Evolutionary conservation across 371 early-diverging fungal species (phyloP), one percentile per base, ranked within the genome.

Genomic region (Mucor racemosus): DNA sequence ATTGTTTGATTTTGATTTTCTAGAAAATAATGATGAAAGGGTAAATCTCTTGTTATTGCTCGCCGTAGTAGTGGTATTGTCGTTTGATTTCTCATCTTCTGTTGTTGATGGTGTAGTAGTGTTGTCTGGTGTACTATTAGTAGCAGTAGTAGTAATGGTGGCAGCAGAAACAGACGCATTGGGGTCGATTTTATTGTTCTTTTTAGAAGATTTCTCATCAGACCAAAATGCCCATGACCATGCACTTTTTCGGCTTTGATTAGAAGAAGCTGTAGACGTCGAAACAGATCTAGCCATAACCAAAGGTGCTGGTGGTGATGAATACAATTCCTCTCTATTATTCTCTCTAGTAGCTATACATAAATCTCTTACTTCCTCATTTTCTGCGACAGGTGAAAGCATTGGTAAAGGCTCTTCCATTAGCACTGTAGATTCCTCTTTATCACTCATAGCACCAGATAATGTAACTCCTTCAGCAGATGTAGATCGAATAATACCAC

Each of bases 151-250:
- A 26, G 19, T 8, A 7, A 15, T 31, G 41, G 15, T n/a, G 33
- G 41, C 21, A 19, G 19, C 5, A 15, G 42, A 10, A 26, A 3
- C 7, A 41, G 41, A 48, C 19, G 31, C 21, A 14, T 33, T 34
- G 4, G 69, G 66, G 14, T 64, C 70, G 4, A 64, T 57, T 58
- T 75, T 58, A 15, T 66, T 60, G 40, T 71, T 62, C 65, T 75
- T 71, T 66, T 67, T 71, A 19, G 65, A 55, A 5, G 73, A 63
- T 61, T 74, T 75, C 19, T 76, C 79, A 42, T 75, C 76, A 31
- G 70, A 69, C 54, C 74, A 67, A 56, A 72, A 81, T 19, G 78
- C 41, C 76, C 78, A 79, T 26, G 79, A 74, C 84, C 84, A 84
- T 14, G 72, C 21, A 7, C 76, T 73, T 66, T 67, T 74, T 14